These are phyloP conservation scores for Scytalidium lignicola DNA, from an alignment of 2,329 filamentous ascomycete species.

Conservation along the genomic window DNA sequence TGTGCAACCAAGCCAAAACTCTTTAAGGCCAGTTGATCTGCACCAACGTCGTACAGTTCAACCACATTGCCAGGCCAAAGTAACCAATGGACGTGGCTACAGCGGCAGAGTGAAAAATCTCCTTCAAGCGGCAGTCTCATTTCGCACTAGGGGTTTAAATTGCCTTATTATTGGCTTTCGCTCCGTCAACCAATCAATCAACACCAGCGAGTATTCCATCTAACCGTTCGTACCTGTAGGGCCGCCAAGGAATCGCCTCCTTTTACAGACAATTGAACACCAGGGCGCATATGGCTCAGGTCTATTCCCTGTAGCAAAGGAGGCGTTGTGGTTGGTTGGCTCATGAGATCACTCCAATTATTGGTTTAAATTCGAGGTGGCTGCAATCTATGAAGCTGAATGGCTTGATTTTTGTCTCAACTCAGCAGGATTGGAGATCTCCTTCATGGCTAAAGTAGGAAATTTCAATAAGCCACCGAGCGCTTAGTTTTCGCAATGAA, in stretches of 20 bases:
- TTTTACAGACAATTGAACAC: neutral
- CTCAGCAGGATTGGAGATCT: neutral
- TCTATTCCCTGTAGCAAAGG: no score
- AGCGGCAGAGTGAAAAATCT: neutral
- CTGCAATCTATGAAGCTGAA: neutral
- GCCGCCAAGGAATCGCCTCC: neutral
- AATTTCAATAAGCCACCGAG: neutral
- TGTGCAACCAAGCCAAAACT: neutral
- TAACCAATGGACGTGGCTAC: neutral
- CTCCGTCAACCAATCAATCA: neutral
- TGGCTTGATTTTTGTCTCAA: neutral
- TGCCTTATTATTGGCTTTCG: neutral
- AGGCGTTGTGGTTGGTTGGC: neutral
- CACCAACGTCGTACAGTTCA: neutral
- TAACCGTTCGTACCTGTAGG: neutral
- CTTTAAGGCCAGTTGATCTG: neutral
- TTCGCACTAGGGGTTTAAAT: neutral
- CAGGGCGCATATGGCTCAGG: neutral
- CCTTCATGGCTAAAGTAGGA: neutral
- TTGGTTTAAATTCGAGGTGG: neutral
- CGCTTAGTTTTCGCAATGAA: neutral
- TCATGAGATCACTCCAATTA: neutral
- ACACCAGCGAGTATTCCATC: no score
- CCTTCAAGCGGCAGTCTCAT: no score
- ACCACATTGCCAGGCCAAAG: neutral